Percentiles rank a stretch among this genome's conserved stretches.
Evolutionary conservation across 2,329 filamentous ascomycete species (phyloP).

Genomic region (Lecanicillium sp.): DNA sequence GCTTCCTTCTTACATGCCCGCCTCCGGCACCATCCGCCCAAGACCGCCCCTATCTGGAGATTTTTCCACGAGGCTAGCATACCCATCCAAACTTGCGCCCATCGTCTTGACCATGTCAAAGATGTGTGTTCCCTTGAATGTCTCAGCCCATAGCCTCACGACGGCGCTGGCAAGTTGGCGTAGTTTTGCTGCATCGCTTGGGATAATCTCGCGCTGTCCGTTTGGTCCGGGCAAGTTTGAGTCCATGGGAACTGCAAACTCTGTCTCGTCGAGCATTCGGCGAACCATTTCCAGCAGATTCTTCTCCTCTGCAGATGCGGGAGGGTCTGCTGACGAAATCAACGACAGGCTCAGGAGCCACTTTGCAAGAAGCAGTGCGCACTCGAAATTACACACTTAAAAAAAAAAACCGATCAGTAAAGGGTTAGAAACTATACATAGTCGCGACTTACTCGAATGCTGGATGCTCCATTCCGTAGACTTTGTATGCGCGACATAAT

Average conservation of each 20-base stretch:
- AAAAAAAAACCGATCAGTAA: no score
- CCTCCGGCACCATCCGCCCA: no score
- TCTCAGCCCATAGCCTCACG: slow-evolving; percentile 52
- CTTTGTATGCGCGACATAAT: slow-evolving; percentile 53
- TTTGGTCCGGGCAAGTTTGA: slow-evolving; percentile 36
- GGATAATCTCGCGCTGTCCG: slow-evolving; percentile 33
- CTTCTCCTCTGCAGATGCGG: slow-evolving; percentile 43
- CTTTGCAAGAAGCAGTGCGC: slow-evolving; percentile 51
- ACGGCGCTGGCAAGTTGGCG: slow-evolving; percentile 50
- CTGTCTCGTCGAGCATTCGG: slow-evolving; percentile 53
- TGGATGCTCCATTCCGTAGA: slow-evolving; percentile 56
- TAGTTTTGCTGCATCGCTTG: slow-evolving; percentile 41
- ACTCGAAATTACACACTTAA: slow-evolving; percentile 56
- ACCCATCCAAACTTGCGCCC: slow-evolving; percentile 47
- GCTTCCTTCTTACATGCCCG: no score
- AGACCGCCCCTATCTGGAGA: background rate
- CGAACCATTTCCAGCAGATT: slow-evolving; percentile 47
- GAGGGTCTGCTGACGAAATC: slow-evolving; percentile 40
- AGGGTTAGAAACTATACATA: slow-evolving; percentile 11
- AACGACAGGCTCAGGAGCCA: slow-evolving; percentile 50
- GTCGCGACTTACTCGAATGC: slow-evolving; percentile 44
- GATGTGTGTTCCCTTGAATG: slow-evolving; percentile 52
- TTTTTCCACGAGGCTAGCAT: slow-evolving; percentile 48
- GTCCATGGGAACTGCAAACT: slow-evolving; percentile 52
- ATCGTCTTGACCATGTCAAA: slow-evolving; percentile 53